These are phyloP conservation scores for Gossypium anomalum DNA, from an alignment of 345 rosid species.

Conservation along the genomic window DNA sequence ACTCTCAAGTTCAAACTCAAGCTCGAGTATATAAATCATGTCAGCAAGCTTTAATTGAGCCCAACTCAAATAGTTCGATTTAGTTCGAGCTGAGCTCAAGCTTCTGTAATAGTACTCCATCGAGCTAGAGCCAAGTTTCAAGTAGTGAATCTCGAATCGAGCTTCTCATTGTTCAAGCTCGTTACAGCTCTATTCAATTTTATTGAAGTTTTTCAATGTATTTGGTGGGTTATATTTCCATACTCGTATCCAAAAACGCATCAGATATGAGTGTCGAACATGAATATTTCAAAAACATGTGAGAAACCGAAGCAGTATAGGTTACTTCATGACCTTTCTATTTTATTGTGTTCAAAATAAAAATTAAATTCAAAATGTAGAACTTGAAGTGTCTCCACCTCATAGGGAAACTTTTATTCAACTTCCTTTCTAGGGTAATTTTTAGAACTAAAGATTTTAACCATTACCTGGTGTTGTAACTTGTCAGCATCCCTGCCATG, in stretches of 20 bases:
- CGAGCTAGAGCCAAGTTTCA: too few species aligned
- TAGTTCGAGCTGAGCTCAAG: too few species aligned
- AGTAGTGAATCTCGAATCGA: background rate
- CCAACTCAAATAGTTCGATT: too few species aligned
- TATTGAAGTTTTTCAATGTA: background rate
- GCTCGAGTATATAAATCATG: background rate
- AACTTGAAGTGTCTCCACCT: background rate
- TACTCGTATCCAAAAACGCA: background rate
- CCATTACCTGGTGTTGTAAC: conserved; percentile 90
- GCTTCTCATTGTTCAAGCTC: background rate
- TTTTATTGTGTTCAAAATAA: background rate
- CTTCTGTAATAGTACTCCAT: too few species aligned
- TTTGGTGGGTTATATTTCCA: background rate
- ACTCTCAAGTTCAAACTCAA: background rate
- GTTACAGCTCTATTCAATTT: background rate
- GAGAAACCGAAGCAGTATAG: background rate
- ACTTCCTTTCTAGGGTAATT: background rate
- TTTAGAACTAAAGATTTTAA: background rate
- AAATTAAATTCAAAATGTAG: background rate
- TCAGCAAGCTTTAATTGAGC: background rate
- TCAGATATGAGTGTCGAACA: background rate
- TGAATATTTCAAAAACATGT: background rate
- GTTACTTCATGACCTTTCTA: background rate
- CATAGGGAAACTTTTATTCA: background rate
- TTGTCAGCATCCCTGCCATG: conserved; percentile 95